phyloP scores from a whole-genome alignment of 2,329 filamentous ascomycete genomes.

The Aureobasidium melanogenum region DNA sequence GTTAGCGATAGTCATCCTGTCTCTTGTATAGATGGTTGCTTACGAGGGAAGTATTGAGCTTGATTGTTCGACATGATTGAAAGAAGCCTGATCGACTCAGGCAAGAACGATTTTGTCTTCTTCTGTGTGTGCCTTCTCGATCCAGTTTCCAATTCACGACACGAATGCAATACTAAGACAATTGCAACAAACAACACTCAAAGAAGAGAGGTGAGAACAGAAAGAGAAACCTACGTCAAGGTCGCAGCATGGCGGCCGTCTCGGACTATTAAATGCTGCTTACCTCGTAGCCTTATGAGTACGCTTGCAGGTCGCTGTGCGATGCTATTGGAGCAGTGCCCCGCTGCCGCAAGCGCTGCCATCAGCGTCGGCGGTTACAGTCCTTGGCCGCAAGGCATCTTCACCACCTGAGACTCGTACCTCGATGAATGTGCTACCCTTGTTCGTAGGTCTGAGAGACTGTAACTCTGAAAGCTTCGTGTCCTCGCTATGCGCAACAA shows the following conservation, averaged over 20 bases:
- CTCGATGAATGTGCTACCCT: neutral
- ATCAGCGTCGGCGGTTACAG: constrained; percentile 8
- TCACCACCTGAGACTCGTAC: neutral
- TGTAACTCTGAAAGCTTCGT: no score
- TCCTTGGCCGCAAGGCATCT: neutral
- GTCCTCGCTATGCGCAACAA: neutral
- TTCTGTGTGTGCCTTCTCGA: neutral
- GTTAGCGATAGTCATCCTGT: neutral
- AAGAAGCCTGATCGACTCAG: neutral
- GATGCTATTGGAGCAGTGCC: constrained; percentile 5
- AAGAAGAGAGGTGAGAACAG: neutral
- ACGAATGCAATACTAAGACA: neutral
- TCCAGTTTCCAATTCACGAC: neutral
- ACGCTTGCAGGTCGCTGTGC: neutral
- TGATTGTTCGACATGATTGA: constrained; percentile 14
- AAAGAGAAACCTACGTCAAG: neutral
- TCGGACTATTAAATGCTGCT: neutral
- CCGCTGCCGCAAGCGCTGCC: constrained; percentile 5
- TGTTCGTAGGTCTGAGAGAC: neutral
- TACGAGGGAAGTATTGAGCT: constrained; percentile 25
- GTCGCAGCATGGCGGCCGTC: neutral
- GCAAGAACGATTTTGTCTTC: neutral
- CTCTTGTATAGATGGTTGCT: constrained; percentile 6
- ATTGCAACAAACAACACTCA: neutral
- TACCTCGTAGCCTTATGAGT: neutral